Conservation (phyloP, 176 grass and related monocot genomes). For the Oryza longistaminata region DNA sequence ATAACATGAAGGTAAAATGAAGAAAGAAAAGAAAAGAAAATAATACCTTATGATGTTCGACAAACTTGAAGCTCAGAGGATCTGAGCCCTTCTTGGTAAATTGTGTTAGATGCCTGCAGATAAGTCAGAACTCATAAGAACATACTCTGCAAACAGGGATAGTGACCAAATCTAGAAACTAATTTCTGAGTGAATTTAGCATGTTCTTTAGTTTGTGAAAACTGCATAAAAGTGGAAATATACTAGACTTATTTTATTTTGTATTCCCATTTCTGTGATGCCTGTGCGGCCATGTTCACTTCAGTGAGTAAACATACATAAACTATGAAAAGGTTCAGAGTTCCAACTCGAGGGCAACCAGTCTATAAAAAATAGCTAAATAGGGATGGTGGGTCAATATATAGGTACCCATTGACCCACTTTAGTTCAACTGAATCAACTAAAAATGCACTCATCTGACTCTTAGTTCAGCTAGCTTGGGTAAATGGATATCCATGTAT, state of each 20-base stretch:
- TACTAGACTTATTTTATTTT: neutral
- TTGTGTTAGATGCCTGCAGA: constrained; percentile 82
- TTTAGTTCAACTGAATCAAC: neutral
- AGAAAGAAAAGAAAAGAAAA: neutral
- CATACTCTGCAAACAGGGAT: neutral
- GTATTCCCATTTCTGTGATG: neutral
- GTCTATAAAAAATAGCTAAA: neutral
- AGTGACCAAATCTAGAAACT: neutral
- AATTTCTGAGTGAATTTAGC: neutral
- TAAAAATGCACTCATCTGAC: neutral
- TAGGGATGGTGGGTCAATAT: neutral
- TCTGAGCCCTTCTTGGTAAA: constrained; percentile 84
- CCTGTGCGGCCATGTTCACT: neutral
- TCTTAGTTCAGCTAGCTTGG: neutral
- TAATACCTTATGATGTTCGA: constrained; percentile 89
- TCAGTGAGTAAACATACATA: neutral
- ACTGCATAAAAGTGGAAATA: neutral
- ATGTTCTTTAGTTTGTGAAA: neutral
- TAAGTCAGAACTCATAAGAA: constrained; percentile 6
- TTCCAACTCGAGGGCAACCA: neutral
- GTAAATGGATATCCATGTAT: neutral
- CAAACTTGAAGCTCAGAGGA: constrained; percentile 75
- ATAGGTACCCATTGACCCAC: neutral
- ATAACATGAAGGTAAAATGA: neutral
- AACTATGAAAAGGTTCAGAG: constrained; percentile 3